Base-by-base conservation (phyloP, 495 filamentous ascomycete species). In the Lasiosphaeris hirsuta region DNA sequence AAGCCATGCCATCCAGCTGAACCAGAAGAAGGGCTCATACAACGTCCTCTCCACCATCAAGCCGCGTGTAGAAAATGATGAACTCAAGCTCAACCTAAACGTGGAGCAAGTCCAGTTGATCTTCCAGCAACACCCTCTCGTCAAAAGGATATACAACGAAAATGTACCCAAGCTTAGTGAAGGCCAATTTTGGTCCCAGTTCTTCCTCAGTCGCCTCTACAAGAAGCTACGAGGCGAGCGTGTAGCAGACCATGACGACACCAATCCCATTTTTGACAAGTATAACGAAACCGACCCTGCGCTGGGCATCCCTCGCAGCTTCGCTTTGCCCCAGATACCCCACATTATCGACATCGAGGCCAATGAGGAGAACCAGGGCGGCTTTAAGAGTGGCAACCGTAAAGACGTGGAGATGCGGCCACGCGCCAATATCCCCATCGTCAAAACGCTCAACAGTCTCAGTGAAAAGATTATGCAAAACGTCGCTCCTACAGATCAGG, bases 31-130 rank as follows among this genome's bases (percentile, higher is more conserved):
- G 51, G 94, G 93, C 1, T 82, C 89, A 0, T 96, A 96, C 70
- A 97, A 98, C 63, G 90, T 97, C 5, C 77, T 98, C 2, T 90
- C 94, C 0, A 86, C 86, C n/a, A 82, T 98, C 53, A 96, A 93
- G 70, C 87, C 90, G 10, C 82, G 84, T 30, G 81, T 85, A 5
- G 89, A 89, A 54, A 87, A 94, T 65, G 87, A 86, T 51, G 83
- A 86, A 54, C 79, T 84, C 10, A 89, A 87, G 70, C 75, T 98
- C 60, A 92, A 87, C 67, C 86, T 98, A 48, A 92, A 83, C 65
- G 87, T 90, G 58, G 94, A 97, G 72, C 93, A 97, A 69, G 90
- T 97, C 54, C 85, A 90, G 65, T 81, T 95, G 56, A 94, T 98
- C 54, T 92, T 98, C 69, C 83, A 82, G 46, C 93, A 97, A 69